Base-by-base conservation (phyloP, 2,329 filamentous ascomycete genomes). In the Sporothrix phasma region DNA sequence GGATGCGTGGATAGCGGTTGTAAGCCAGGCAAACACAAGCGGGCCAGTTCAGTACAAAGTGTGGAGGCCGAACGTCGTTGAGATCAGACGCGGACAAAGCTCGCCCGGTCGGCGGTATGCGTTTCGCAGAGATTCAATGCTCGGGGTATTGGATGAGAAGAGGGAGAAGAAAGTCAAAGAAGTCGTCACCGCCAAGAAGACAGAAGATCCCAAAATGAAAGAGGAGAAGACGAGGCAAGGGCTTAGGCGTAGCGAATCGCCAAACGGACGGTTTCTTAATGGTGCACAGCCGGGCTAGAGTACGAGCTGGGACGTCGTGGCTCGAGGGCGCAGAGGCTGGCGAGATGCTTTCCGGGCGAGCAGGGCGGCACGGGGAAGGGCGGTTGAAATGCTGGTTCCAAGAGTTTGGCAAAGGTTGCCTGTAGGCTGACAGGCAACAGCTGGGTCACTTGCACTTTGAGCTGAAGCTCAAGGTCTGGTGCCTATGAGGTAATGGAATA, bases 361-460 rank as follows among this genome's bases (percentile, higher is more conserved):
- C 39, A 59, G 22, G 47, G n/a, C 49, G 34, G 54, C 46, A 62
- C 29, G 59, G 15, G 59, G 59, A 31, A 54, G 22, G 39, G 34
- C 61, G 46, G 64, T 61, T 63, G 45, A 53, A 37, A 47, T 37
- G 45, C 46, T 58, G 61, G 53, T 65, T 65, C 63, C 61, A 46
- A 59, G 29, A 17, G 29, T 31, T 41, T 39, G 58, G 61, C 64
- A 66, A 66, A 64, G 29, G 64, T 43, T 62, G 61, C n/a, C n/a
- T n/a, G n/a, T n/a, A n/a, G n/a, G 49, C 64, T 61, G 61, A 61
- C 47, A 58, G 26, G 45, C 43, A 41, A 45, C n/a, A 45, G 47
- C 51, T 45, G 56, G 29, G 26, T n/a, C 54, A 22, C 24, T 19
- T 22, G 31, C 31, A 45, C 26, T 10, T 3, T 19, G 19, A 17